Evolutionary conservation across 805 yeast genomes (phyloP).

Genomic region (Wickerhamomyces bovis): DNA sequence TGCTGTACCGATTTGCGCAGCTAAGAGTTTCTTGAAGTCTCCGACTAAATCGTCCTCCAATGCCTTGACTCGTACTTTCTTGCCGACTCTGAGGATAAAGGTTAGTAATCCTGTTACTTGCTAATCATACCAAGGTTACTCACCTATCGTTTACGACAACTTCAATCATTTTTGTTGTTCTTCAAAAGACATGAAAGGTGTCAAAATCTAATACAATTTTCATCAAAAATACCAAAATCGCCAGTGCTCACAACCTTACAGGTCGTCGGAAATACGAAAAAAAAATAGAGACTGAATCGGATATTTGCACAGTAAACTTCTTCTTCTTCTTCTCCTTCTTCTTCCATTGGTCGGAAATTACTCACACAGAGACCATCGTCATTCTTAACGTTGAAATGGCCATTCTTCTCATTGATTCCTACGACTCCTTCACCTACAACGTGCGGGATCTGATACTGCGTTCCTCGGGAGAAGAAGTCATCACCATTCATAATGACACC

Average conservation of each 20-base stretch:
- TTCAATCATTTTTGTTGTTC: slow-evolving; percentile 68
- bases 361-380: neutral
- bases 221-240: too few species aligned
- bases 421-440: slow-evolving; percentile 92
- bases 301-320: too few species aligned
- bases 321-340: too few species aligned
- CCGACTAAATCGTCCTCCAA: slow-evolving; percentile 80
- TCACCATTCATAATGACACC: slow-evolving; percentile 32
- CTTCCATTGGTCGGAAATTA: too few species aligned
- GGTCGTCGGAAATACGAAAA: neutral
- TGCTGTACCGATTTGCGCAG: slow-evolving; percentile 74
- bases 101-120: slow-evolving; percentile 9
- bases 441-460: slow-evolving; percentile 54
- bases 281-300: neutral
- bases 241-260: neutral
- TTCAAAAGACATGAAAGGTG: too few species aligned
- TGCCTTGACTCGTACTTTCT: slow-evolving; percentile 83
- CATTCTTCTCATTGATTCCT: slow-evolving; percentile 79
- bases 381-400: too few species aligned
- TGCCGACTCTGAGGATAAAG: slow-evolving; percentile 54
- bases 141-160: slow-evolving; percentile 64
- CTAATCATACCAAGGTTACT: slow-evolving; percentile 15
- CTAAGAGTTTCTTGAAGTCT: slow-evolving; percentile 80
- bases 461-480: slow-evolving; percentile 36
- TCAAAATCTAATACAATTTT: too few species aligned